A percentile compares a stretch with the other conserved stretches of the same genome.
Conservation (phyloP, 176 grass and related monocot species). For the Cymbopogon citratus region DNA sequence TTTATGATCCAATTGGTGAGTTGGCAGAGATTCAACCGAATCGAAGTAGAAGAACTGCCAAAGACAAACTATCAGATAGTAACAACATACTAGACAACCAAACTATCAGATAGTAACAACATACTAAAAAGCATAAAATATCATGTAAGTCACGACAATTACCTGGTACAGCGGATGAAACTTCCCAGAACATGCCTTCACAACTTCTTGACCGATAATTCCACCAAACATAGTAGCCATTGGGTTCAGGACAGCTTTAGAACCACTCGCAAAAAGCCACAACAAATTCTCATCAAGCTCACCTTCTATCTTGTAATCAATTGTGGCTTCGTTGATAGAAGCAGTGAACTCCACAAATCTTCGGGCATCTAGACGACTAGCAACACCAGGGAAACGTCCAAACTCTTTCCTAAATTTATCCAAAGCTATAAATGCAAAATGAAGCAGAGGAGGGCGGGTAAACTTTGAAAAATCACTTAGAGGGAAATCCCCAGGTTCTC, state of each 20-base stretch:
- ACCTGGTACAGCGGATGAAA: conserved; percentile 75
- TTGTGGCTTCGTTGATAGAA: conserved; percentile 48
- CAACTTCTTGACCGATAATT: conserved; percentile 71
- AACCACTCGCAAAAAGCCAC: conserved; percentile 59
- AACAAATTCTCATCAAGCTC: conserved; percentile 57
- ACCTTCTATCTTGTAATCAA: conserved; percentile 38
- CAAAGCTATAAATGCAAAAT: conserved; percentile 69
- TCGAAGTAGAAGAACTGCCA: conserved; percentile 79
- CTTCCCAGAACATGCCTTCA: conserved; percentile 77
- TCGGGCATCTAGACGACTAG: conserved; percentile 51
- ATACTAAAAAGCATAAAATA: conserved; percentile 7
- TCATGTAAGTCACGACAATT: conserved; percentile 8
- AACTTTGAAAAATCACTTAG: conserved; percentile 61
- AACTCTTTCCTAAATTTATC: conserved; percentile 65
- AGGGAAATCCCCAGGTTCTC: conserved; percentile 68
- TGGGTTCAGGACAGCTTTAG: conserved; percentile 69
- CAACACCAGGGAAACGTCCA: conserved; percentile 51
- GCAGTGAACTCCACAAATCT: conserved; percentile 45
- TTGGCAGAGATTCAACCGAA: conserved; percentile 66
- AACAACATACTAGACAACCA: conserved; percentile 7
- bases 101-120: conserved; percentile 5
- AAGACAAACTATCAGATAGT: conserved; percentile 14
- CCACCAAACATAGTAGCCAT: conserved; percentile 88
- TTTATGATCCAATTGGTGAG: conserved; percentile 48
- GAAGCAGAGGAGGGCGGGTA: conserved; percentile 50